Conservation (phyloP, 768 basidiomycete genomes). For the Suillus decipiens region DNA sequence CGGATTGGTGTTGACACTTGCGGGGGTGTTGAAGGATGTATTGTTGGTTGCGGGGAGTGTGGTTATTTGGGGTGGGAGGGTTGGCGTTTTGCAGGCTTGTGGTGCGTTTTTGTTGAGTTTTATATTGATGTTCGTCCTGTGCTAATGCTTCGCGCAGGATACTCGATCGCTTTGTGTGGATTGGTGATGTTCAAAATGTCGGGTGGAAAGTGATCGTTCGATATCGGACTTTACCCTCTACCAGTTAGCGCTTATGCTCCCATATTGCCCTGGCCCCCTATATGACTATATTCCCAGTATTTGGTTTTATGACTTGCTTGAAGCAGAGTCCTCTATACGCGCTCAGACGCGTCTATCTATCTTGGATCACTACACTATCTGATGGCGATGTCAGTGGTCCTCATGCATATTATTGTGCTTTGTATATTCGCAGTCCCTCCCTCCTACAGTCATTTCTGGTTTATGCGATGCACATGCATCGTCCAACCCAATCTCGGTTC, state of each 20-base stretch:
- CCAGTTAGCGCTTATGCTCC: not conserved
- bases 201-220: slow-evolving; percentile 49
- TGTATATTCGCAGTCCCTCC: not conserved
- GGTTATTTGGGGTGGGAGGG: slow-evolving; percentile 73
- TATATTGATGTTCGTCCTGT: not conserved
- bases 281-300: not conserved
- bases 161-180: slow-evolving; percentile 84
- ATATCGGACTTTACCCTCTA: not conserved
- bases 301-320: not conserved
- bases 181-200: slow-evolving; percentile 84
- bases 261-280: not conserved
- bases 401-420: not conserved
- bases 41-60: slow-evolving; percentile 92
- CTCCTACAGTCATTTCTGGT: not conserved
- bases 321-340: not conserved
- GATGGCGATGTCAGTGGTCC: not conserved
- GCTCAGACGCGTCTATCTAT: not conserved
- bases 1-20: slow-evolving; percentile 87
- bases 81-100: slow-evolving; percentile 84
- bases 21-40: slow-evolving; percentile 97
- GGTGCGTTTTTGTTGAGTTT: slow-evolving; percentile 42
- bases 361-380: not conserved
- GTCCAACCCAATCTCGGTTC: not conserved
- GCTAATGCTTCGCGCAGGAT: slow-evolving; percentile 51
- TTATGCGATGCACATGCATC: not conserved